These are phyloP conservation scores for Globisporangium lucens DNA, from an alignment of 352 stramenopile species.

Conservation along the genomic window DNA sequence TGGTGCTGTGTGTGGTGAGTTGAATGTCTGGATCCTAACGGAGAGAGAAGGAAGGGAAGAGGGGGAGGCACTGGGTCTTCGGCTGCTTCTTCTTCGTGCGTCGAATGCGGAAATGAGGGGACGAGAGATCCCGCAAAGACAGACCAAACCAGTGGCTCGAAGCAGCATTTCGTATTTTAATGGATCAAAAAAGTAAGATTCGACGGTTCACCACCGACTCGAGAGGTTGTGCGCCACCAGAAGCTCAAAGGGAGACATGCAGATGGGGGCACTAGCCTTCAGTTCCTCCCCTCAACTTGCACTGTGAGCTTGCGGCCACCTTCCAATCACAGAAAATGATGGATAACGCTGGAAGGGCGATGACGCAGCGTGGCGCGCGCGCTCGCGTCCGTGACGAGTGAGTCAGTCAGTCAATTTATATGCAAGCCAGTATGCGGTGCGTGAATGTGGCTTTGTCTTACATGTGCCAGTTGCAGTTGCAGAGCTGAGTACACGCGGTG, in stretches of 20 bases:
- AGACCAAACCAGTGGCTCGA: constrained; percentile 5
- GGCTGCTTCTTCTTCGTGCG: background rate
- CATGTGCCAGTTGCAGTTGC: background rate
- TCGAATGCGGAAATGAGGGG: constrained; percentile 19
- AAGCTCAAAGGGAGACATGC: constrained; percentile 1
- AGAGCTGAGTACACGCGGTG: background rate
- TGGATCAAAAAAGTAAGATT: background rate
- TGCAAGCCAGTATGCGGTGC: background rate
- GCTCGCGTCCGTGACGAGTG: background rate
- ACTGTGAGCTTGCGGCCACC: background rate
- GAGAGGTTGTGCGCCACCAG: background rate
- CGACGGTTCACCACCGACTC: background rate
- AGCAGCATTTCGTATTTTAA: constrained; percentile 16
- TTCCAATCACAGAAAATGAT: constrained; percentile 9
- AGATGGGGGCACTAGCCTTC: background rate
- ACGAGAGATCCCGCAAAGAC: constrained; percentile 8
- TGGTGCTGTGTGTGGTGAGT: constrained; percentile 9
- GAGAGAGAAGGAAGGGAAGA: background rate
- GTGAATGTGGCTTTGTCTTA: background rate
- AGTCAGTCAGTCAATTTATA: background rate
- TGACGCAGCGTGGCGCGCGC: constrained; percentile 1
- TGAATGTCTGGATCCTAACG: background rate
- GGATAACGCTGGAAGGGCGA: background rate
- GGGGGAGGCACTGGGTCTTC: background rate
- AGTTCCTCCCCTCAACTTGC: background rate